A percentile compares a stretch with the other conserved stretches of the same genome.
Evolutionary conservation across 2,329 filamentous ascomycete species (phyloP).

Genomic region (Aphanoascus verrucosus): DNA sequence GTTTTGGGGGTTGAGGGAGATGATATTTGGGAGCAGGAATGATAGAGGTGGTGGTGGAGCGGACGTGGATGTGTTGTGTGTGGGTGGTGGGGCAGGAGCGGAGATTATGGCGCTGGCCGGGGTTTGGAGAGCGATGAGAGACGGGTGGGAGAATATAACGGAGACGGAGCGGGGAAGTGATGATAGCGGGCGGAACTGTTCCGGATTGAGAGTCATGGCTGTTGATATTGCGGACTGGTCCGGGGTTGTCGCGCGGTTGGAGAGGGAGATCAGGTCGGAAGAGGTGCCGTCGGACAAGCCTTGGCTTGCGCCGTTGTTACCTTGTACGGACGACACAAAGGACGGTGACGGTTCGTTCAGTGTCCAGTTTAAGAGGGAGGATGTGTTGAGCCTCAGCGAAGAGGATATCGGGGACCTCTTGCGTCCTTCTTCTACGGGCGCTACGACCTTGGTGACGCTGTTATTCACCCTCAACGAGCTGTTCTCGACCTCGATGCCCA

Average conservation of each 20-base stretch:
- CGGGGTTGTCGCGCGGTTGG: slow-evolving; percentile 49
- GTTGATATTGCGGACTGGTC: slow-evolving; percentile 77
- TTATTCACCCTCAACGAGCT: slow-evolving; percentile 96
- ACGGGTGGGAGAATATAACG: slow-evolving; percentile 7
- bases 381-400: slow-evolving; percentile 39
- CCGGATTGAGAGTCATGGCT: slow-evolving; percentile 45
- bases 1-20: slow-evolving; percentile 25
- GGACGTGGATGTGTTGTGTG: slow-evolving; percentile 39
- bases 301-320: slow-evolving; percentile 25
- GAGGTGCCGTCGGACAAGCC: slow-evolving; percentile 23
- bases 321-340: neutral
- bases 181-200: neutral
- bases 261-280: slow-evolving; percentile 40
- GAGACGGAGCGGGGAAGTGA: slow-evolving; percentile 5
- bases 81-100: slow-evolving; percentile 56
- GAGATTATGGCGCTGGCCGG: slow-evolving; percentile 56
- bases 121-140: slow-evolving; percentile 35
- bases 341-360: slow-evolving; percentile 15
- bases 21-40: neutral
- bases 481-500: slow-evolving; percentile 63
- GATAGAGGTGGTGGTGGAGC: neutral
- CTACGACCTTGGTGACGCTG: slow-evolving; percentile 57
- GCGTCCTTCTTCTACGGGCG: slow-evolving; percentile 4
- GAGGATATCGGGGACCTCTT: slow-evolving; percentile 31
- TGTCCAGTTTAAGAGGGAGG: slow-evolving; percentile 40